A percentile compares a stretch with the other conserved stretches of the same genome.
Conservation (phyloP, 2,329 filamentous ascomycete species). For the Hypoxylon sp. region DNA sequence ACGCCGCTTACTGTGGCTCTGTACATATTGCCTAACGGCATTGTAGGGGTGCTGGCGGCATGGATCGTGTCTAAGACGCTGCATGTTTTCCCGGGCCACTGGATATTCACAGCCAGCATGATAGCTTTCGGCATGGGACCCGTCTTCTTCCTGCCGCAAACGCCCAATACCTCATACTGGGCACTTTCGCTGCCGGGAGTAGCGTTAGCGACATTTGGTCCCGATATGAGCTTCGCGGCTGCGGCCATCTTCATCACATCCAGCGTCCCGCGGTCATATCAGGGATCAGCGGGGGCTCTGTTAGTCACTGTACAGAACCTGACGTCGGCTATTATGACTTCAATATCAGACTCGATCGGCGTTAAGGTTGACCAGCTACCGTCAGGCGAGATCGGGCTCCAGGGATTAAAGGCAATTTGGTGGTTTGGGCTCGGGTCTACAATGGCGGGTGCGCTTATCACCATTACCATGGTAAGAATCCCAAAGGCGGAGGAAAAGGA, state of each 20-base stretch:
- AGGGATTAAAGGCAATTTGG: slow-evolving; percentile 47
- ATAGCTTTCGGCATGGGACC: slow-evolving; percentile 48
- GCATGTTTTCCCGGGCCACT: slow-evolving; percentile 62
- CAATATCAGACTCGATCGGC: slow-evolving; percentile 55
- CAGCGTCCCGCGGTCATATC: slow-evolving; percentile 62
- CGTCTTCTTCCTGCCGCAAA: slow-evolving; percentile 54
- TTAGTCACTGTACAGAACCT: slow-evolving; percentile 64
- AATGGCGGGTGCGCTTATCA: slow-evolving; percentile 44
- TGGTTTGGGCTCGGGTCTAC: slow-evolving; percentile 48
- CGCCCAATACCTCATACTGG: slow-evolving; percentile 60
- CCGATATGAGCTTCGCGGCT: slow-evolving; percentile 63
- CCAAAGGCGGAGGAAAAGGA: slow-evolving; percentile 50
- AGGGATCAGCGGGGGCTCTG: slow-evolving; percentile 62
- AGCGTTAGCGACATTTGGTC: slow-evolving; percentile 62
- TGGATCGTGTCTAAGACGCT: slow-evolving; percentile 62
- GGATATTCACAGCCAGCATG: slow-evolving; percentile 62
- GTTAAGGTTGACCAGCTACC: slow-evolving; percentile 46
- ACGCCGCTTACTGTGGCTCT: slow-evolving; percentile 59
- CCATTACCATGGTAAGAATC: slow-evolving; percentile 43
- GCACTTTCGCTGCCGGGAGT: slow-evolving; percentile 62
- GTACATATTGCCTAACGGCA: slow-evolving; percentile 62
- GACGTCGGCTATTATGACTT: slow-evolving; percentile 60
- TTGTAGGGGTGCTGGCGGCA: slow-evolving; percentile 61
- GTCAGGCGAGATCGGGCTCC: slow-evolving; percentile 44
- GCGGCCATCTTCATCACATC: slow-evolving; percentile 65